Conservation (phyloP, 108 stramenopile species). For the Conticribra guillardii region DNA sequence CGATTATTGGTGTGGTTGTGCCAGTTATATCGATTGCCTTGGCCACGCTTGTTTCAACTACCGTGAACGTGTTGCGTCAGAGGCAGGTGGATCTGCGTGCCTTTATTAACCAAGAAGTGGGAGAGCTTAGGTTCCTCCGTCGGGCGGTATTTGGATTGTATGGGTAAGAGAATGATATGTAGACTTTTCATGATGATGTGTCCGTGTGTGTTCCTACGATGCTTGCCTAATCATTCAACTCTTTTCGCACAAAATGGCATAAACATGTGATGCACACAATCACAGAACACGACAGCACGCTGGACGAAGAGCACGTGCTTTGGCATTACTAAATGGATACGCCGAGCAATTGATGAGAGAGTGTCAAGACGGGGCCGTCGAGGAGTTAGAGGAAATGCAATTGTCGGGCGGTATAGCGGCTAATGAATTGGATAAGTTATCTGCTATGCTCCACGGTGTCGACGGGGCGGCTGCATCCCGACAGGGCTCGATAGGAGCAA, state of each 20-base stretch:
- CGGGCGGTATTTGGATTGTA: constrained; percentile 41
- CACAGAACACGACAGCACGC: constrained; percentile 47
- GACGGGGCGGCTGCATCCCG: constrained; percentile 41
- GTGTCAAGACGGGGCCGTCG: constrained; percentile 31
- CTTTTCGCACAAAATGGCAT: too few relatives aligned
- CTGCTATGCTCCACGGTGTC: constrained; percentile 42
- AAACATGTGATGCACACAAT: too few relatives aligned
- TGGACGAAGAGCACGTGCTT: constrained; percentile 25
- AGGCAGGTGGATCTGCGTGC: constrained; percentile 40
- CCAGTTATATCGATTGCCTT: constrained; percentile 45
- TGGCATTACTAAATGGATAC: constrained; percentile 23
- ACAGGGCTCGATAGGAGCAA: constrained; percentile 17
- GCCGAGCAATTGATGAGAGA: constrained; percentile 31
- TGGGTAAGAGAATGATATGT: too few relatives aligned
- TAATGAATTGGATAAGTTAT: constrained; percentile 40
- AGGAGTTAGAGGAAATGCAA: constrained; percentile 16
- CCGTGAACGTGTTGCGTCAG: constrained; percentile 41
- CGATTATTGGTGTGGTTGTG: constrained; percentile 47
- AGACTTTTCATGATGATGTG: too few relatives aligned
- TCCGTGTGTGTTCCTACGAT: too few relatives aligned
- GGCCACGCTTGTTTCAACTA: constrained; percentile 42
- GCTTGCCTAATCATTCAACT: too few relatives aligned
- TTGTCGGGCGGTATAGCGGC: constrained; percentile 38
- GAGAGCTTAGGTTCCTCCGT: constrained; percentile 38
- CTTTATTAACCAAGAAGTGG: constrained; percentile 42